Evolutionary conservation across 2,329 filamentous ascomycete genomes (phyloP), one percentile per base, ranked within the genome.

Genomic region (Cladosporium halotolerans): DNA sequence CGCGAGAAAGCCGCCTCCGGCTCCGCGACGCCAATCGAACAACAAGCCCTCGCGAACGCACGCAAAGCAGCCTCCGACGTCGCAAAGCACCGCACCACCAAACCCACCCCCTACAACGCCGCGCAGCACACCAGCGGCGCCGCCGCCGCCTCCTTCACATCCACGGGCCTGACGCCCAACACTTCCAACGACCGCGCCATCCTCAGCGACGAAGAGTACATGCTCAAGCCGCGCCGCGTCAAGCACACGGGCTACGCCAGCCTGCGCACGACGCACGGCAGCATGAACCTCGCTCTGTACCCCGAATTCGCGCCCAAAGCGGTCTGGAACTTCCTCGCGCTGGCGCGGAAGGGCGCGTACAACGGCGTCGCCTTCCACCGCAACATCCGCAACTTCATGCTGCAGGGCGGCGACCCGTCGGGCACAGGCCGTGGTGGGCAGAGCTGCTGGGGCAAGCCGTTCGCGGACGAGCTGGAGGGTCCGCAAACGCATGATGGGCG

Each of bases 381-480:
- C 58, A 96, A 95, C 68, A 96, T 99, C 63, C 85, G 85, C 54
- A 89, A 88, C 62, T 99, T 99, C 68, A 99, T 99, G 93, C 88
- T 99, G 38, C 93, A 99, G 69, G 92, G 92, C 41, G 93, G 93
- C 36, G 93, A 99, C 67, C 93, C 93, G 0, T 89, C 89, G 0
- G 92, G 92, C 1, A 96, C 90, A 0, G 93, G 93, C 1, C 81
- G 89, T 56, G 93, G 93, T n/a, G 93, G 93, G 0, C 76, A 83
- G 45, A 95, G 88, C 64, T 84, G 95, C 56, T 99, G 93, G 93
- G 88, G 88, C 55, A 55, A 55, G 38, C 88, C 90, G 57, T 99
- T 99, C 65, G 79, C 86, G 50, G 93, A 99, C 68, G 93, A 99
- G 68, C 86, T 97, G 58, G 90, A 96, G 13, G 90, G 91, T 0